phyloP scores from a whole-genome alignment of 306 rosid genomes.

The Corylus americana region DNA sequence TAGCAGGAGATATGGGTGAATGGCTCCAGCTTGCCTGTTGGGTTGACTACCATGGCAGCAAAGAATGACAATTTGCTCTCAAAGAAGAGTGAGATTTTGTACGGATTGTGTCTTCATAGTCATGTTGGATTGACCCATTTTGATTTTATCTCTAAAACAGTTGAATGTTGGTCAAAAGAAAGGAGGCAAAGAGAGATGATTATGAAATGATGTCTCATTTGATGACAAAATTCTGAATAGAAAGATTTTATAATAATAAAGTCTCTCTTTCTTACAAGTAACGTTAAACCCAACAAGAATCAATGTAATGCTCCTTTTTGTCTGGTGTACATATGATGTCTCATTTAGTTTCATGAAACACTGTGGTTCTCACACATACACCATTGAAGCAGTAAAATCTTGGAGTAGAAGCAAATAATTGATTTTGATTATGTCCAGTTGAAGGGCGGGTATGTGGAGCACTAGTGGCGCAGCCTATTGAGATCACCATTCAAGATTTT shows the following conservation, averaged over 20 bases:
- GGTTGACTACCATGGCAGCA: too few relatives aligned
- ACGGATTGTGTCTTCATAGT: too few relatives aligned
- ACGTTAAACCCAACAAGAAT: not conserved
- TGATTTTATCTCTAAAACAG: not conserved
- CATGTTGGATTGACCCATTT: not conserved
- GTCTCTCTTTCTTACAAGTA: not conserved
- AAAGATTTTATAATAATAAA: not conserved
- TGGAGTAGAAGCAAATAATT: not conserved
- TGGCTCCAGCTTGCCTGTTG: too few relatives aligned
- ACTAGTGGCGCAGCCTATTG: not conserved
- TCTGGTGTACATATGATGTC: not conserved
- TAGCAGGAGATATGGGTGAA: too few relatives aligned
- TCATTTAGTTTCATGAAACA: not conserved
- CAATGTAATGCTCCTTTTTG: not conserved
- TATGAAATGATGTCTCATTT: slow-evolving; percentile 10
- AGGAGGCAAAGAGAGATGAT: slow-evolving; percentile 2
- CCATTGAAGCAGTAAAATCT: not conserved
- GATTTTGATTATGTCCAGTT: not conserved
- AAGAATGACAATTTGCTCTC: too few relatives aligned
- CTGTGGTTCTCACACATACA: not conserved
- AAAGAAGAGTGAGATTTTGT: too few relatives aligned
- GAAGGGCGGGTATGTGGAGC: not conserved
- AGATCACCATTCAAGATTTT: not conserved
- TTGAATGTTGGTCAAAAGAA: not conserved
- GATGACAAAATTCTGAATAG: not conserved